These are phyloP conservation scores for Fusarium napiforme DNA, from an alignment of 2,329 filamentous ascomycete species.

Conservation along the genomic window DNA sequence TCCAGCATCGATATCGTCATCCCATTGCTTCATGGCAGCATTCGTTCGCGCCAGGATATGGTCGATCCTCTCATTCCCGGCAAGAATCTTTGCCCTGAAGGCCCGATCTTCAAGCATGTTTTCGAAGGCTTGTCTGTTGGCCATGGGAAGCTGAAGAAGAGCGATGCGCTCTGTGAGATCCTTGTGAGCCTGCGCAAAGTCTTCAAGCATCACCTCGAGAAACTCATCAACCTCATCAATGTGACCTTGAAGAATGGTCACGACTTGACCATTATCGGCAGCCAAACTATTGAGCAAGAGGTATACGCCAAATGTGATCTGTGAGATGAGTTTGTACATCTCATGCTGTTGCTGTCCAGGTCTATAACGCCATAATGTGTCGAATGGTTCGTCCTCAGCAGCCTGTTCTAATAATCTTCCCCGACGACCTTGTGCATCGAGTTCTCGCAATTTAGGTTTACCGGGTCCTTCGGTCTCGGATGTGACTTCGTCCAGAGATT, in stretches of 20 bases:
- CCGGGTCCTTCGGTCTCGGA: constrained; percentile 52
- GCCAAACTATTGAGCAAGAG: constrained; percentile 85
- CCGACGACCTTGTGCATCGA: constrained; percentile 70
- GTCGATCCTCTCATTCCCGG: constrained; percentile 91
- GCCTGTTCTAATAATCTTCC: constrained; percentile 74
- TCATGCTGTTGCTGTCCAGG: constrained; percentile 84
- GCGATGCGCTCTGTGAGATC: constrained; percentile 85
- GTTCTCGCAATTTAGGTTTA: constrained; percentile 64
- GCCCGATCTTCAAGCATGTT: constrained; percentile 85
- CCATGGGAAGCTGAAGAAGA: constrained; percentile 83
- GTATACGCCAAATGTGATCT: constrained; percentile 94
- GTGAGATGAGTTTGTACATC: constrained; percentile 87
- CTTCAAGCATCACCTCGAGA: constrained; percentile 85
- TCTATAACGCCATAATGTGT: constrained; percentile 79
- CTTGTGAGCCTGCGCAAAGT: constrained; percentile 79
- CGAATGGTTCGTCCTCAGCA: constrained; percentile 76
- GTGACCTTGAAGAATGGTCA: constrained; percentile 88
- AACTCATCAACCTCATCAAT: constrained; percentile 96
- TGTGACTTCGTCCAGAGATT: constrained; percentile 80
- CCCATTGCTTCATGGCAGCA: constrained; percentile 77
- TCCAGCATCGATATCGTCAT: constrained; percentile 83
- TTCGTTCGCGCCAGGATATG: constrained; percentile 86
- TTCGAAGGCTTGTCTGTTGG: constrained; percentile 85
- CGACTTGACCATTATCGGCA: constrained; percentile 88
- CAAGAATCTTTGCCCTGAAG: constrained; percentile 84